A percentile compares a stretch with the other conserved stretches of the same genome.
phyloP scores from a whole-genome alignment of 2,329 filamentous ascomycete genomes.

The Ophiostoma ulmi region DNA sequence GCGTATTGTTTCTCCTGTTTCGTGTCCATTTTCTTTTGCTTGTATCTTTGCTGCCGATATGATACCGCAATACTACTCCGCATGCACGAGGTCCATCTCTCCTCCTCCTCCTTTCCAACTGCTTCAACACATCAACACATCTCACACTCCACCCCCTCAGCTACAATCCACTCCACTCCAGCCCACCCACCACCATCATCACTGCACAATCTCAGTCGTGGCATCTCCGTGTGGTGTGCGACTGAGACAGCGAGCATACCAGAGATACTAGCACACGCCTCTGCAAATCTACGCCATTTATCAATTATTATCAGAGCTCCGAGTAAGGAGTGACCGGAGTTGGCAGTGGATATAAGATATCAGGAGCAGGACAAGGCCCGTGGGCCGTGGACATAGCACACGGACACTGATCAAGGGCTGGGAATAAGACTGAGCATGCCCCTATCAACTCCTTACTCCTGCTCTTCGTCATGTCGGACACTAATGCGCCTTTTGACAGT shows the following conservation, averaged over 20 bases:
- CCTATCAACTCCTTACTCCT: not conserved
- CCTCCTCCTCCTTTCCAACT: not conserved
- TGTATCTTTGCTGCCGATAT: not conserved
- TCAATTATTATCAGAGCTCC: no score
- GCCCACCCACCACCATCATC: not conserved
- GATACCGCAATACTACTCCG: no score
- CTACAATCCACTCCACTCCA: not conserved
- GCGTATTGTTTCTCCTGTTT: not conserved
- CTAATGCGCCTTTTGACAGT: not conserved
- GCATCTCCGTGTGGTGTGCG: not conserved
- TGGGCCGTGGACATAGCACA: not conserved
- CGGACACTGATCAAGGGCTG: not conserved
- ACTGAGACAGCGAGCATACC: not conserved
- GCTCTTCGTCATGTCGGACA: not conserved
- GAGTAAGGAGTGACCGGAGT: not conserved
- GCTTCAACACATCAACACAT: not conserved
- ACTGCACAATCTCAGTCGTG: slow-evolving; percentile 6
- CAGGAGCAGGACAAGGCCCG: not conserved
- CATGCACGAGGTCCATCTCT: not conserved
- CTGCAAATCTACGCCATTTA: not conserved
- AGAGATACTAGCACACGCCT: not conserved
- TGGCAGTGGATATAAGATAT: not conserved
- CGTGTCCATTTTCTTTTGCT: not conserved
- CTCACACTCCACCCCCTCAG: not conserved
- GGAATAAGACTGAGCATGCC: not conserved